Evolutionary conservation across 768 basidiomycete species (phyloP).

Genomic region (Pleurotus salmoneostramineus): DNA sequence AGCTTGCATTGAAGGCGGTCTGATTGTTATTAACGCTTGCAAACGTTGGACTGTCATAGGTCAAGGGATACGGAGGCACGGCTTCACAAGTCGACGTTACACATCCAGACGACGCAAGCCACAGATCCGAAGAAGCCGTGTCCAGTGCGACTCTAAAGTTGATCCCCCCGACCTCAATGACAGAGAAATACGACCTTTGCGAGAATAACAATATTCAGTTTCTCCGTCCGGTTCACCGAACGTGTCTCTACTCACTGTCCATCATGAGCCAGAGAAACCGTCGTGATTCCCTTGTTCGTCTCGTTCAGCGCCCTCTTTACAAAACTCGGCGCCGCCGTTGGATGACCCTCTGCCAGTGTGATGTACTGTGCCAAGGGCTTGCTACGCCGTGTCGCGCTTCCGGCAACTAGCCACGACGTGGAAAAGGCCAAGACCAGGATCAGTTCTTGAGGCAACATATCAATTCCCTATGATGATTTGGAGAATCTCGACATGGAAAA

Average conservation of each 20-base stretch:
- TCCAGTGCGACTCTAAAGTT: conserved; percentile 70
- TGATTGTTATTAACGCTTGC: conserved; percentile 54
- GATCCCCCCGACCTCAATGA: conserved; percentile 58
- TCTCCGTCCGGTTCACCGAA: too few species aligned
- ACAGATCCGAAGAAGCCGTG: conserved; percentile 71
- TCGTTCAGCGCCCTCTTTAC: conserved; percentile 3
- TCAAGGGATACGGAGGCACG: conserved; percentile 69
- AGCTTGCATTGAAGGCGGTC: conserved; percentile 56
- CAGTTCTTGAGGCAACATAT: conserved; percentile 1
- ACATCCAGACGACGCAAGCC: conserved; percentile 68
- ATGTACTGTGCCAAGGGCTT: background rate
- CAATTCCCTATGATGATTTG: background rate
- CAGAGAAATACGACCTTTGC: conserved; percentile 61
- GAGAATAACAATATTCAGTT: background rate
- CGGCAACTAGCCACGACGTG: background rate
- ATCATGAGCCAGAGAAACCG: background rate
- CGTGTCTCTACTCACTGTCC: conserved; percentile 7
- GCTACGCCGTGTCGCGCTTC: background rate
- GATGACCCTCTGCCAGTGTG: background rate
- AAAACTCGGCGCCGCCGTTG: background rate
- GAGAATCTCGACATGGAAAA: background rate
- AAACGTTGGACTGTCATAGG: conserved; percentile 65
- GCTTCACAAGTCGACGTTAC: conserved; percentile 45
- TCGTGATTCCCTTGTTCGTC: background rate
- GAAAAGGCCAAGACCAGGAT: background rate